Evolutionary conservation across 1,284 basidiomycete species (phyloP).

Genomic region (Violaceomyces palustris): DNA sequence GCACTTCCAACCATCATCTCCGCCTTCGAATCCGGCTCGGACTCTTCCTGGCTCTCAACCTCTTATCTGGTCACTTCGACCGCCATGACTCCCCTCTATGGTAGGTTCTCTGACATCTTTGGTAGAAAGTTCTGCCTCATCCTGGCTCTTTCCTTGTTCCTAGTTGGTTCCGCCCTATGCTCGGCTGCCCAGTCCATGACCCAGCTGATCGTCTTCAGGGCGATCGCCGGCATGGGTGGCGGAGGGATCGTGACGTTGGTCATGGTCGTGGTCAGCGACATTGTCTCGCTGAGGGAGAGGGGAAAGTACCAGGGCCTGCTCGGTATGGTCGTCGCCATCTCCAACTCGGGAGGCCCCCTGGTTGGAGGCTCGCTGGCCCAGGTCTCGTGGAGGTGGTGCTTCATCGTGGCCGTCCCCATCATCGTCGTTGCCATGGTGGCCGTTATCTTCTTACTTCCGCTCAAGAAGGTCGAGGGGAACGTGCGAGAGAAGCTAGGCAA

Average conservation of each 20-base stretch:
- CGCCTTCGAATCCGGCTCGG: constrained; percentile 32
- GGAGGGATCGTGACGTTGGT: constrained; percentile 65
- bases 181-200: constrained; percentile 56
- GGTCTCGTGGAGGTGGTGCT: constrained; percentile 22
- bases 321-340: constrained; percentile 29
- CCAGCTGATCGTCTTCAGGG: constrained; percentile 69
- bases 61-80: constrained; percentile 54
- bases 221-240: constrained; percentile 64
- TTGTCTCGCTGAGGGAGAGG: constrained; percentile 33
- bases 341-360: constrained; percentile 32
- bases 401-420: constrained; percentile 28
- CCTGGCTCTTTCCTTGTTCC: constrained; percentile 63
- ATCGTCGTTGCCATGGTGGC: constrained; percentile 9
- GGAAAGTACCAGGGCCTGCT: constrained; percentile 39
- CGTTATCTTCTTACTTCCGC: constrained; percentile 22
- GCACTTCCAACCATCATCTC: constrained; percentile 48
- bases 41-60: constrained; percentile 56
- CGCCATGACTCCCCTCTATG: constrained; percentile 50
- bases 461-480: constrained; percentile 28
- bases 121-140: constrained; percentile 67
- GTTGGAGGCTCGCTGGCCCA: constrained; percentile 33
- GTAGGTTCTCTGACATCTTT: constrained; percentile 61
- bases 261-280: constrained; percentile 53
- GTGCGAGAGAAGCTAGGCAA: constrained; percentile 19
- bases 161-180: constrained; percentile 53